These are phyloP conservation scores for Suillus tomentosus DNA, from an alignment of 768 basidiomycete species.

Conservation along the genomic window DNA sequence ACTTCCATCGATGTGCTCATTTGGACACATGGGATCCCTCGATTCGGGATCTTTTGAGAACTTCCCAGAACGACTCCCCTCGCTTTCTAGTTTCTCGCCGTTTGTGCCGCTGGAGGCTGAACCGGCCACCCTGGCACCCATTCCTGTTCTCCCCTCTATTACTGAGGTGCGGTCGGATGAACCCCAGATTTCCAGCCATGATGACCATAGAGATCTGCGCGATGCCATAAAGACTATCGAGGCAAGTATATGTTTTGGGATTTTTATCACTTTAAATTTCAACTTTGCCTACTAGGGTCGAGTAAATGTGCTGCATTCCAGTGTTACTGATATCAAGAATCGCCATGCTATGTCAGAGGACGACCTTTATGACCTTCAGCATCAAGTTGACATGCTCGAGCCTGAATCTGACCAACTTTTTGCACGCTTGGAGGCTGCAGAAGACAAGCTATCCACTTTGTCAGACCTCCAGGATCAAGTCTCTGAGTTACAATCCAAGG, in stretches of 20 bases:
- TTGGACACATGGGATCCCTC: constrained; percentile 6
- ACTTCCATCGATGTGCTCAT: constrained; percentile 10
- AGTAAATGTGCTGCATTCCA: constrained; percentile 24
- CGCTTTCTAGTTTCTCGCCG: constrained; percentile 1
- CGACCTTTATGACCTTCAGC: constrained; percentile 35
- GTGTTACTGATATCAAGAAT: constrained; percentile 21
- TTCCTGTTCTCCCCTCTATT: not conserved
- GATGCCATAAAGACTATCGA: constrained; percentile 25
- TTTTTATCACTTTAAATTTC: not conserved
- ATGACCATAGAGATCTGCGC: not conserved
- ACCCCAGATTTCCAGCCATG: not conserved
- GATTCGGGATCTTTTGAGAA: not conserved
- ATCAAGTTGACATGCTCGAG: constrained; percentile 41
- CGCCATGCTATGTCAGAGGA: constrained; percentile 30
- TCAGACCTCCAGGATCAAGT: constrained; percentile 31
- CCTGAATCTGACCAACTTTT: constrained; percentile 34
- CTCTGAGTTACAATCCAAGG: constrained; percentile 20
- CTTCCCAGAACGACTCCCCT: constrained; percentile 5
- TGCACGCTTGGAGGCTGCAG: constrained; percentile 28
- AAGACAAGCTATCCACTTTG: constrained; percentile 34
- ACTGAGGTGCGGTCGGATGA: not conserved
- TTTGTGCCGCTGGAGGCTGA: constrained; percentile 1
- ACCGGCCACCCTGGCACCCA: not conserved
- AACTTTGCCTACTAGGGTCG: constrained; percentile 24
- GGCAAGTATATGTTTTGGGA: constrained; percentile 13